These are phyloP conservation scores for Coffea eugenioides DNA, from an alignment of 257 asterid genomes.

Conservation along the genomic window DNA sequence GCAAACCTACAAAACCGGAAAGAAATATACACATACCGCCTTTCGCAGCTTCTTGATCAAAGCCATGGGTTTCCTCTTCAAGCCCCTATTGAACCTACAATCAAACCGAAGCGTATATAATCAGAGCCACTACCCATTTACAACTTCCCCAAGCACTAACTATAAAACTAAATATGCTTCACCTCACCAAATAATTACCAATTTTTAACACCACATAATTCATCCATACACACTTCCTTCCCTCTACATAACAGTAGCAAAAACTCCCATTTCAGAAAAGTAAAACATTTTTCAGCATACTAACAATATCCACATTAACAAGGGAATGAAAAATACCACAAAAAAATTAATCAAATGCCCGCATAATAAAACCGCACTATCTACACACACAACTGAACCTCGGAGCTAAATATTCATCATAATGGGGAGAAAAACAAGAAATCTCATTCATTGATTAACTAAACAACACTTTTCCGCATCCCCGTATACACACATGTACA, in stretches of 20 bases:
- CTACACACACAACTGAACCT: neutral
- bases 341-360: neutral
- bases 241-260: neutral
- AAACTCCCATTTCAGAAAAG: too few relatives aligned
- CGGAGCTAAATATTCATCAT: neutral
- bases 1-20: neutral
- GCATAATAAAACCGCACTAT: neutral
- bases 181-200: neutral
- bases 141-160: neutral
- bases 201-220: neutral
- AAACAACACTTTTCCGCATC: neutral
- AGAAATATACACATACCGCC: conserved; percentile 45
- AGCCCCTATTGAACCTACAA: conserved; percentile 68
- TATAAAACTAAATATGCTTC: neutral
- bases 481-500: neutral
- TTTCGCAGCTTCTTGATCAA: conserved; percentile 73
- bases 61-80: conserved; percentile 89
- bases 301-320: too few relatives aligned
- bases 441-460: neutral
- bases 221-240: neutral
- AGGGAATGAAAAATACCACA: too few relatives aligned
- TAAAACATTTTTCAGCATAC: neutral
- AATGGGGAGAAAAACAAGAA: neutral
- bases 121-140: neutral
- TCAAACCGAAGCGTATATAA: neutral